Evolutionary conservation across 306 rosid species (phyloP).

Genomic region (Lagenaria siceraria): DNA sequence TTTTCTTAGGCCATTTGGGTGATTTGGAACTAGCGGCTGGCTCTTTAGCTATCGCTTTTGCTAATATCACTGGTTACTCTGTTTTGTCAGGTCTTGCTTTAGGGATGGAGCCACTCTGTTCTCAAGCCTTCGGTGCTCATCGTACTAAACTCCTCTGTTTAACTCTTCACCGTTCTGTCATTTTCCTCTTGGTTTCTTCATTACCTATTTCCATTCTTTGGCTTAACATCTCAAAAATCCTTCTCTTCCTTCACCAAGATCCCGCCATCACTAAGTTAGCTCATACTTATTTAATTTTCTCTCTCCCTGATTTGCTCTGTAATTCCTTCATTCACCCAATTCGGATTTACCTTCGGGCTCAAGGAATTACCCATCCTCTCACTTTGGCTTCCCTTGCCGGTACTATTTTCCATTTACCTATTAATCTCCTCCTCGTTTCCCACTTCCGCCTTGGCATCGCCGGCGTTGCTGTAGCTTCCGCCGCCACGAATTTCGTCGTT

Average conservation of each 20-base stretch:
- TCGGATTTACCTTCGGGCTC: slow-evolving; percentile 84
- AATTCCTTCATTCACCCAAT: slow-evolving; percentile 79
- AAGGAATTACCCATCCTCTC: slow-evolving; percentile 56
- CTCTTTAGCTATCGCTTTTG: slow-evolving; percentile 78
- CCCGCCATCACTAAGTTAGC: slow-evolving; percentile 32
- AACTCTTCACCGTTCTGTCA: slow-evolving; percentile 67
- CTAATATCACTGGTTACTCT: slow-evolving; percentile 81
- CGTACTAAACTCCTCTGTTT: slow-evolving; percentile 57
- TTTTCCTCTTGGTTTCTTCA: slow-evolving; percentile 47
- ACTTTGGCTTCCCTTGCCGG: slow-evolving; percentile 71
- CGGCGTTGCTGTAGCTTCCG: slow-evolving; percentile 69
- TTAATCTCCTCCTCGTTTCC: slow-evolving; percentile 26
- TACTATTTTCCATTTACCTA: slow-evolving; percentile 35
- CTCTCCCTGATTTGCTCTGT: slow-evolving; percentile 71
- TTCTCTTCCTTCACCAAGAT: slow-evolving; percentile 35
- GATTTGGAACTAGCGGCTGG: slow-evolving; percentile 63
- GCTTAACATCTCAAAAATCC: slow-evolving; percentile 46
- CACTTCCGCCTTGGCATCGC: slow-evolving; percentile 32
- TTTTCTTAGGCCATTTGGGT: slow-evolving; percentile 69
- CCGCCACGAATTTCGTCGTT: slow-evolving; percentile 45
- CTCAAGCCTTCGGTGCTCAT: slow-evolving; percentile 87
- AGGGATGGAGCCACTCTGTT: slow-evolving; percentile 90
- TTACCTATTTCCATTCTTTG: slow-evolving; percentile 72
- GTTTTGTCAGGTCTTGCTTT: slow-evolving; percentile 68
- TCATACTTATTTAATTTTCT: slow-evolving; percentile 39